Conservation (phyloP, 2,329 filamentous ascomycete species). For the Aureobasidium namibiae region DNA sequence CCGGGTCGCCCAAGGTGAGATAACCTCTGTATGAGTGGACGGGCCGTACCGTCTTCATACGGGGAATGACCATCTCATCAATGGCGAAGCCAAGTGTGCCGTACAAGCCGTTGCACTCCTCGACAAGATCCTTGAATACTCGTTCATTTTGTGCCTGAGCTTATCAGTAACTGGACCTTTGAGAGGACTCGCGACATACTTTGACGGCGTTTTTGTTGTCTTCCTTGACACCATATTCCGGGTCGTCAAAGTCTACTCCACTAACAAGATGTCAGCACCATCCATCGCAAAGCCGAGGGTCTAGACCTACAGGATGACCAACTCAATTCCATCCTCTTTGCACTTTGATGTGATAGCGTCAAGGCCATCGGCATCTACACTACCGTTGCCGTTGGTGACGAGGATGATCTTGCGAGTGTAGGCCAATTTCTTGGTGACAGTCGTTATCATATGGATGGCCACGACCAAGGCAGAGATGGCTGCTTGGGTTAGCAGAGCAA, state of each 20-base stretch:
- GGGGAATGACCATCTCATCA: conserved; percentile 66
- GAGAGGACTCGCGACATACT: conserved; percentile 31
- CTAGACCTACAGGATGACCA: conserved; percentile 62
- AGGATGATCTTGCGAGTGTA: conserved; percentile 74
- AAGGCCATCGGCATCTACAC: conserved; percentile 64
- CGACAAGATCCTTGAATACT: conserved; percentile 55
- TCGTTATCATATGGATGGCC: conserved; percentile 77
- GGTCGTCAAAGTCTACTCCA: conserved; percentile 88
- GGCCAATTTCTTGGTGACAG: conserved; percentile 72
- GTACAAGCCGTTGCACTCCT: conserved; percentile 62
- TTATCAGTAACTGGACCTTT: not conserved
- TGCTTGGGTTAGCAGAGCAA: conserved; percentile 18
- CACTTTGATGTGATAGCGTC: conserved; percentile 65
- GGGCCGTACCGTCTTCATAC: conserved; percentile 66
- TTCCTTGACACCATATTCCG: conserved; percentile 84
- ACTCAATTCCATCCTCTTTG: conserved; percentile 65
- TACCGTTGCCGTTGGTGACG: conserved; percentile 70
- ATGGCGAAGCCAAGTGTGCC: conserved; percentile 85
- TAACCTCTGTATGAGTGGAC: conserved; percentile 71
- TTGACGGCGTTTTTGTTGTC: conserved; percentile 71
- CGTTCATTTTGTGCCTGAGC: conserved; percentile 58
- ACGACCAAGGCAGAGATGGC: conserved; percentile 77
- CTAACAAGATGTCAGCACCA: conserved; percentile 34
- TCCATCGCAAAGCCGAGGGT: not conserved
- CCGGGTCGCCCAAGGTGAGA: conserved; percentile 69